Evolutionary conservation across 441 rosid species (phyloP).

Genomic region (Macaranga tanarius): DNA sequence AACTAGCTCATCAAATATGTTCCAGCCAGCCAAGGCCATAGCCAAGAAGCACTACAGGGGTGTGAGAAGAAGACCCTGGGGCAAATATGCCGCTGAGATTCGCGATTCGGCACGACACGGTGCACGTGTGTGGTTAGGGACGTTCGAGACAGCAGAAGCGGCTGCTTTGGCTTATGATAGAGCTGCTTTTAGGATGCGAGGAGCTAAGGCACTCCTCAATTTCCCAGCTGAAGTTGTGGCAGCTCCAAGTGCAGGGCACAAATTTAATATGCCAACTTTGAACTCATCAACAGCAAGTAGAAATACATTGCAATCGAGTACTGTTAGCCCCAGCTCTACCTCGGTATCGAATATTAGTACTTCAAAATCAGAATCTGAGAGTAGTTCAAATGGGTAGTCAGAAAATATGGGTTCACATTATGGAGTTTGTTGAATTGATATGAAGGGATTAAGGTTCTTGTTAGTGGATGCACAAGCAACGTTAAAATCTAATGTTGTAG

Average conservation of each 20-base stretch:
- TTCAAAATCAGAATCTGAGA: constrained; percentile 23
- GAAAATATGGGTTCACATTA: background rate
- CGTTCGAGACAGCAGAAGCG: constrained; percentile 56
- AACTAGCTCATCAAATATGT: constrained; percentile 10
- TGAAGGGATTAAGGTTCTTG: background rate
- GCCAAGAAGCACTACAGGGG: constrained; percentile 63
- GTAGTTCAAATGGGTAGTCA: background rate
- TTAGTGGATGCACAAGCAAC: background rate
- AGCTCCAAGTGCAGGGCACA: constrained; percentile 23
- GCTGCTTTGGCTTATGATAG: constrained; percentile 69
- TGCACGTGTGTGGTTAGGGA: constrained; percentile 60
- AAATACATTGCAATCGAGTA: constrained; percentile 18
- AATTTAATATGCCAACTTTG: background rate
- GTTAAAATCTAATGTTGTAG: no score
- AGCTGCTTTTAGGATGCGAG: constrained; percentile 66
- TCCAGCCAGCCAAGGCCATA: constrained; percentile 32
- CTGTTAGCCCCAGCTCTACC: constrained; percentile 11
- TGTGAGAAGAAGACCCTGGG: constrained; percentile 68
- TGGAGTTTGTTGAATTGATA: background rate
- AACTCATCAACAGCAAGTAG: background rate
- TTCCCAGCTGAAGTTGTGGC: constrained; percentile 49
- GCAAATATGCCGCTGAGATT: constrained; percentile 65
- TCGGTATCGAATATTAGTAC: background rate
- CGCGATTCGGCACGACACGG: constrained; percentile 55
- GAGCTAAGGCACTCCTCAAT: constrained; percentile 62